Evolutionary conservation across 2,329 filamentous ascomycete genomes (phyloP), one percentile per base, ranked within the genome.

Genomic region (Stachybotrys chlorohalonatus): DNA sequence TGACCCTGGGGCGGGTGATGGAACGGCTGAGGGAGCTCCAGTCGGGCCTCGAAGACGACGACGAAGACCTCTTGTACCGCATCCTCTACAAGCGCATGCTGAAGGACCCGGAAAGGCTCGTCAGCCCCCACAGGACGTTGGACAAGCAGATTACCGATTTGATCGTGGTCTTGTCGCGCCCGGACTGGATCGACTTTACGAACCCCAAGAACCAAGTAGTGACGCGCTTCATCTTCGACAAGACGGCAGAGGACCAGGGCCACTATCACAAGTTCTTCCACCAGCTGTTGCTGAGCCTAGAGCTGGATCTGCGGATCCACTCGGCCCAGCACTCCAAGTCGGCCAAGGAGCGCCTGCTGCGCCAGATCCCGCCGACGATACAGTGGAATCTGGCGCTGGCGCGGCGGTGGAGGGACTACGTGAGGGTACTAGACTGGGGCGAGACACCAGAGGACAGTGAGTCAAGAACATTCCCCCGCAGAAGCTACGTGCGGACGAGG

Each of bases 381-480:
- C 82, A 84, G 57, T 90, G 86, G 85, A 82, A 85, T 64, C 68
- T 91, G 47, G 87, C 87, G 1, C 74, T 90, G n/a, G 86, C 87
- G 17, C 79, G 86, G 60, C 78, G 85, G 51, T 91, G 87, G 87
- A 75, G 82, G 52, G 83, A 88, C 55, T 83, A 87, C 59, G 82
- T 90, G 62, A 79, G 81, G 31, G 79, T 90, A 50, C 83, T 86
- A 46, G 78, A 75, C 31, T 82, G 80, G 54, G 81, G 83, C 49
- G 70, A 70, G 49, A 75, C 74, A 9, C 69, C 80, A 1, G 76
- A 81, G 39, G 71, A 82, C 54, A 73, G 77, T 77, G 68, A 65
- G 74, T 64, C 39, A 31, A 17, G 55, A 48, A n/a, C 3, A 31
- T 53, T 5, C 13, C 36, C 36, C 9, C 36, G 9, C 36, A 9